Conservation (phyloP, 1,284 basidiomycete genomes). For the Tylopilus microsporus region DNA sequence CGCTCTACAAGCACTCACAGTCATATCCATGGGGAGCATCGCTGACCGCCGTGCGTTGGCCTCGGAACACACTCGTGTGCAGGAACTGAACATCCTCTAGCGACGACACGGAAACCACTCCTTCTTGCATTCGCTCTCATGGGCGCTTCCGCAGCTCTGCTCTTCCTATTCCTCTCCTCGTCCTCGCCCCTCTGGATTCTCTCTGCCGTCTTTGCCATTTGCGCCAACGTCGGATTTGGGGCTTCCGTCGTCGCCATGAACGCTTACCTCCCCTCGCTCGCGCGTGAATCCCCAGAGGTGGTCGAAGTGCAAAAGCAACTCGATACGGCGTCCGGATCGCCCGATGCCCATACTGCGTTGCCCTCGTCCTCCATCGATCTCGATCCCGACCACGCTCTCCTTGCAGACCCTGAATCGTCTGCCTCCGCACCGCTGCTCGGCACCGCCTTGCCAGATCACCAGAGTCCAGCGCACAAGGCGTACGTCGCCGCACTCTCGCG, state of each 20-base stretch:
- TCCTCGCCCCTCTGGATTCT: conserved; percentile 63
- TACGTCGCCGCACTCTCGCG: conserved; percentile 59
- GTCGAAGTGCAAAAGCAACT: conserved; percentile 41
- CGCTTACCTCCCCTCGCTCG: conserved; percentile 77
- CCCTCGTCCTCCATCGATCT: conserved; percentile 23
- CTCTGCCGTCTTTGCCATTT: conserved; percentile 59
- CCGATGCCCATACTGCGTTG: conserved; percentile 10
- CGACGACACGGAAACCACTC: conserved; percentile 70
- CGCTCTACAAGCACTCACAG: conserved; percentile 79
- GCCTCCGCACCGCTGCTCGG: conserved; percentile 29
- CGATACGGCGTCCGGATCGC: conserved; percentile 1
- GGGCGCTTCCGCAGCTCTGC: conserved; percentile 61
- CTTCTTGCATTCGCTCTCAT: conserved; percentile 69
- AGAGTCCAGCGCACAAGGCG: conserved; percentile 13
- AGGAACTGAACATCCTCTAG: conserved; percentile 38
- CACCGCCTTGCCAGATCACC: conserved; percentile 1
- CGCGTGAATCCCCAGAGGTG: conserved; percentile 62
- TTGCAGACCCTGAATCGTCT: conserved; percentile 10
- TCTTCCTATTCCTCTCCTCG: conserved; percentile 72
- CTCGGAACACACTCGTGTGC: not conserved
- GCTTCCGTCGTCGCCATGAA: conserved; percentile 85
- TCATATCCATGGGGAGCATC: conserved; percentile 85
- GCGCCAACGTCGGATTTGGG: conserved; percentile 79
- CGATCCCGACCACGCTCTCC: conserved; percentile 11
- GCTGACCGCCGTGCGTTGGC: conserved; percentile 69